These are phyloP conservation scores for Scenedesmus sp. DNA, from an alignment of 163 green algal genomes.

Conservation along the genomic window DNA sequence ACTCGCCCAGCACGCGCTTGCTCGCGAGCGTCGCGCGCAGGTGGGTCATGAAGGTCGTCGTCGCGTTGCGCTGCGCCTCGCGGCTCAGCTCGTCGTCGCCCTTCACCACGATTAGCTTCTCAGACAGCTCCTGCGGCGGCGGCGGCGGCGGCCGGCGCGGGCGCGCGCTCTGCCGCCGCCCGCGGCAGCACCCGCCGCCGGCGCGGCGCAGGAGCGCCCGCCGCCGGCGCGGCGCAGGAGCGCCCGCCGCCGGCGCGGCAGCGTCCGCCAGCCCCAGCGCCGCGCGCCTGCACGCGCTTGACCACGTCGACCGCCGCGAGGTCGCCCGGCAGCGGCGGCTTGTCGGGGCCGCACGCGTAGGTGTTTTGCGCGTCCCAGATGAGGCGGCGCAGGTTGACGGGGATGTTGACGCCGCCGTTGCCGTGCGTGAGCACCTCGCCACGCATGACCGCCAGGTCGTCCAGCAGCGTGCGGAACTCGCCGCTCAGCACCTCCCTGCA, in stretches of 20 bases:
- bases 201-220: neutral
- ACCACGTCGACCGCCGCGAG: conserved; percentile 70
- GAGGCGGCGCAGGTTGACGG: conserved; percentile 92
- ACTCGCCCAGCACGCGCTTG: conserved; percentile 60
- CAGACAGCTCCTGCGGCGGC: conserved; percentile 33
- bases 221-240: neutral
- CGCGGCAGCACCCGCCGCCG: no score
- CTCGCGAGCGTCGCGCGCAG: conserved; percentile 76
- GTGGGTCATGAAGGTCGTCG: conserved; percentile 90
- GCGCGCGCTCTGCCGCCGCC: no score
- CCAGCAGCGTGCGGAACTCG: conserved; percentile 58
- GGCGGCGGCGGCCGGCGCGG: neutral
- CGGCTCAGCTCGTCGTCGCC: conserved; percentile 83
- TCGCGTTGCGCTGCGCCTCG: conserved; percentile 97
- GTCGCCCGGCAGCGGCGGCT: conserved; percentile 41
- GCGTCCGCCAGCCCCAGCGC: neutral
- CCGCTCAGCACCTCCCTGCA: conserved; percentile 59
- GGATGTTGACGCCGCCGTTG: conserved; percentile 86
- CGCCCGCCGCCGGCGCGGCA: neutral
- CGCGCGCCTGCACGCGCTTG: conserved; percentile 64
- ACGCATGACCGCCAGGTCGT: conserved; percentile 56
- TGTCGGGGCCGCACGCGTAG: conserved; percentile 76
- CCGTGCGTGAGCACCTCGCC: conserved; percentile 81
- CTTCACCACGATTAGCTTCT: conserved; percentile 74
- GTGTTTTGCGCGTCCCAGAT: conserved; percentile 95